Base-by-base conservation (phyloP, 2,329 filamentous ascomycete species). In the Colletotrichum sp. region DNA sequence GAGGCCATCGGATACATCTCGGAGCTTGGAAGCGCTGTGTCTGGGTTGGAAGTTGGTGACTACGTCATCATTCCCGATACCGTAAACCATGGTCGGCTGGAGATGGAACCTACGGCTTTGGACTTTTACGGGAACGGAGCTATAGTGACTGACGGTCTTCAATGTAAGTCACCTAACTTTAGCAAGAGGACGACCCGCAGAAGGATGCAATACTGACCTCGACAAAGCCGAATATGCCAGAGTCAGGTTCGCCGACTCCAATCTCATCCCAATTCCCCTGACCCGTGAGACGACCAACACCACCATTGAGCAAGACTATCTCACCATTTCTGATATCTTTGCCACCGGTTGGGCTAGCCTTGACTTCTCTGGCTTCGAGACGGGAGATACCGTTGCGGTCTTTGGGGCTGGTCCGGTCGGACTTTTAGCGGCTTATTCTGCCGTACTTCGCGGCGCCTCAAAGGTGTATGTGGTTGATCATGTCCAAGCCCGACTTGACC, bases 191-290 rank as follows among this genome's bases (percentile, higher is more conserved):
- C 28, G 28, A 28, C 7, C 7, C 28, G 28, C 28, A 16, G 14
- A 7, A 39, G 7, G 14, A 16, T 39, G 36, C 4, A 4, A 18
- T 5, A 18, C 24, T n/a, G n/a, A 43, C 39, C 9, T n/a, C 16
- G 4, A 1, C 0, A n/a, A 28, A 78, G 80, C 79, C 57, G 80
- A 94, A 81, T 93, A 91, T 75, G 84, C 93, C 24, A 87, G 91
- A 3, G 89, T 94, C 3, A 92, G 92, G 0, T 93, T 90, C 74
- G 92, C 92, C 1, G 92, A 94, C 80, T 93, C 93, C 83, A 94
- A 93, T 75, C 90, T 90, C 7, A 82, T 94, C 30, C 89, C 89
- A 66, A 83, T 94, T 3, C 92, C 92, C 1, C 24, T 65, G 1
- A 65, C 30, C 3, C 34, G 2, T 4, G 21, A 43, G 26, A 65